Percentiles rank a stretch among this genome's conserved stretches.
Conservation (phyloP, 2,329 filamentous ascomycete species). For the Alternaria ventricosa region DNA sequence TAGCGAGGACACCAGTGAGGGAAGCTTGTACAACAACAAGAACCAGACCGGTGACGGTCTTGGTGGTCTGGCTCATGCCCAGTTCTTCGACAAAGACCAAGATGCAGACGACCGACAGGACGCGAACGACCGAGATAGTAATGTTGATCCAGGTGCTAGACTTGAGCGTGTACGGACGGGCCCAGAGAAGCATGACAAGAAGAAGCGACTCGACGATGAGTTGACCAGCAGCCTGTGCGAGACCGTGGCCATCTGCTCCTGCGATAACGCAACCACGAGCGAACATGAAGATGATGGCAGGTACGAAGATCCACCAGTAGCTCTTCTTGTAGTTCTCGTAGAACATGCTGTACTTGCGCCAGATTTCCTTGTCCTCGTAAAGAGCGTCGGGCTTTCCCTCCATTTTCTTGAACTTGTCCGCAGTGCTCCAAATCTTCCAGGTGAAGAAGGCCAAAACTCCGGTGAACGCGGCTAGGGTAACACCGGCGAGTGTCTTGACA, state of each 20-base stretch:
- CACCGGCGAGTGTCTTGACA: slow-evolving; percentile 79
- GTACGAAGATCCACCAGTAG: slow-evolving; percentile 98
- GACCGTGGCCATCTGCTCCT: slow-evolving; percentile 81
- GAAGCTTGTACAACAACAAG: slow-evolving; percentile 90
- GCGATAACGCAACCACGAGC: slow-evolving; percentile 87
- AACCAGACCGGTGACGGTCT: slow-evolving; percentile 92
- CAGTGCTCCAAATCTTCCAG: slow-evolving; percentile 80
- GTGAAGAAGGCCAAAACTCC: slow-evolving; percentile 81
- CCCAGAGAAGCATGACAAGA: slow-evolving; percentile 81
- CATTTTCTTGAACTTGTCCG: slow-evolving; percentile 72
- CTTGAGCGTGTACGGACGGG: slow-evolving; percentile 83
- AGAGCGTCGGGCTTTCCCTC: slow-evolving; percentile 77
- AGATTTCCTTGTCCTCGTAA: slow-evolving; percentile 87
- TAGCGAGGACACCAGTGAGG: slow-evolving; percentile 80
- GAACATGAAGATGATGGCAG: slow-evolving; percentile 87
- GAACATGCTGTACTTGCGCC: slow-evolving; percentile 96
- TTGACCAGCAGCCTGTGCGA: slow-evolving; percentile 80
- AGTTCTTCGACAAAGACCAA: slow-evolving; percentile 94
- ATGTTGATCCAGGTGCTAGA: slow-evolving; percentile 94
- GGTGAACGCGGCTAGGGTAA: slow-evolving; percentile 84
- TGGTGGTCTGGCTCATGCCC: slow-evolving; percentile 85
- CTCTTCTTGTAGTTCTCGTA: slow-evolving; percentile 94
- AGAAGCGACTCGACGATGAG: slow-evolving; percentile 82
- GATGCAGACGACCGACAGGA: slow-evolving; percentile 87
- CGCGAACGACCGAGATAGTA: slow-evolving; percentile 84